Base-by-base conservation (phyloP, 169 alveolate species). In the Theileria luwenshuni region DNA sequence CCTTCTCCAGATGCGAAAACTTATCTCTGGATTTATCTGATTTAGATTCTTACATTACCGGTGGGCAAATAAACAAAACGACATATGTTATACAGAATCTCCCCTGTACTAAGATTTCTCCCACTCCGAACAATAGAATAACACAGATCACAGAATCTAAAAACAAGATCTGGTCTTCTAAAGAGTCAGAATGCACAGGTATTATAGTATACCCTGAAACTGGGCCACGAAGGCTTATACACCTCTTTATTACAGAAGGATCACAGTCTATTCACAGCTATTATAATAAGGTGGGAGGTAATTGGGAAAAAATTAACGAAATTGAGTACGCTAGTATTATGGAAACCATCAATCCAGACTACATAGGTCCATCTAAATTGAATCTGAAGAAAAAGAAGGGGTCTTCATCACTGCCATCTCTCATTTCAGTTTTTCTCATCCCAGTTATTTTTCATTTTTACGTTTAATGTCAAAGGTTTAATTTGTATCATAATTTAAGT, bases 131-230 rank as follows among this genome's bases (percentile, higher is more conserved):
- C 8, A 54, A 54, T 2, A 54, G 63, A 2, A 33, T 54, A 12
- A 23, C 15, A n/a, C 19, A 54, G 33, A 38, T 54, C 15, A n/a
- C 27, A 38, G 63, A 54, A 1, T 32, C 42, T 2, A 13, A 8
- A 1, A 1, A 12, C n/a, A 2, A 54, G 25, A 33, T 54, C n/a
- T 54, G 63, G 63, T n/a, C 19, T 23, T 32, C 13, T 8, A 2
- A 2, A 12, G 33, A 2, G 1, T 8, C 63, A 12, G 63, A 54
- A 23, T 54, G 63, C 33, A 54, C 63, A 23, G 63, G 33, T 38
- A 38, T 10, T 8, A 54, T 54, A 13, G 30, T 54, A 1, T 54
- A 54, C 33, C 63, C 63, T 54, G 63, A 54, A 54, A 54, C 63
- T 23, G 63, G 33, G 13, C 27, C n/a, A 8, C 32, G 43, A 38